A percentile compares a stretch with the other conserved stretches of the same genome.
Evolutionary conservation across 2,329 filamentous ascomycete genomes (phyloP).

Genomic region (Emmonsia crescens): DNA sequence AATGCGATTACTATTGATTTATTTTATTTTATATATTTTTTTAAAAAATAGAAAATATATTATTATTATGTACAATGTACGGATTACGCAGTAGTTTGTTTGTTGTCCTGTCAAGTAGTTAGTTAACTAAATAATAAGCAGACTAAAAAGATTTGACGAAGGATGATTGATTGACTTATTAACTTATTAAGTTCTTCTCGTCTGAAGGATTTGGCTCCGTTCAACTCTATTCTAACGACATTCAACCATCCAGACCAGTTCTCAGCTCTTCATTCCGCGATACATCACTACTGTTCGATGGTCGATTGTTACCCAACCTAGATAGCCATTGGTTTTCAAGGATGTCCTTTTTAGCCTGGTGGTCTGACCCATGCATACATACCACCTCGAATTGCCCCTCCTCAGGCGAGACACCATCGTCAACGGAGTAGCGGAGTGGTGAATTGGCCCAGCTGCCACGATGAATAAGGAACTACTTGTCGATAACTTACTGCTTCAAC

Average conservation of each 20-base stretch:
- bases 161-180: no score
- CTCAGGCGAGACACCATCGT: not conserved
- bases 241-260: not conserved
- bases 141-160: no score
- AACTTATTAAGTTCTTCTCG: no score
- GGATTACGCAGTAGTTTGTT: no score
- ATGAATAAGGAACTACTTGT: not conserved
- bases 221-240: not conserved
- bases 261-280: no score
- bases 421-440: no score
- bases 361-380: not conserved
- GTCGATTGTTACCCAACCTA: not conserved
- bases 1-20: no score
- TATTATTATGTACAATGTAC: no score
- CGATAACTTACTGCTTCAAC: not conserved
- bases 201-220: not conserved
- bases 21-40: no score
- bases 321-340: not conserved
- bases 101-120: no score
- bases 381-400: not conserved
- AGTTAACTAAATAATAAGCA: no score
- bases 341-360: not conserved
- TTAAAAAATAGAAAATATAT: no score
- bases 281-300: not conserved
- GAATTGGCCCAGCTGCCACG: not conserved